Base-by-base conservation (phyloP, 305 asterid genomes). In the Coffea humblotiana region DNA sequence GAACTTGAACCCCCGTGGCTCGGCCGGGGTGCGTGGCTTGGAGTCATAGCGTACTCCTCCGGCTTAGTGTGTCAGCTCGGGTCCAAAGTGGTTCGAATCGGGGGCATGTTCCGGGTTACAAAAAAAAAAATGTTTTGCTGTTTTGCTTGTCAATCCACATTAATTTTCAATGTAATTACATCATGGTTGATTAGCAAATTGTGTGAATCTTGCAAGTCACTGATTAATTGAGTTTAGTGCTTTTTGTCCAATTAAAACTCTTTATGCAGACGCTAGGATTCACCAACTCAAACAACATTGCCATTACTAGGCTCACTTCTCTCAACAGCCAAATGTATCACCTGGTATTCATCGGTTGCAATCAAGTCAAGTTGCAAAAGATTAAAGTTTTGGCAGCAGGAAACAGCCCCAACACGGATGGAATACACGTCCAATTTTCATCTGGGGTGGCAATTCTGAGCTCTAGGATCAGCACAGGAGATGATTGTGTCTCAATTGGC, bases 331-430 rank as follows among this genome's bases (percentile, higher is more conserved):
- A 81, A 61, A 1, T 76, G 74, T 76, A 40, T 64, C 73, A 81
- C 80, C 49, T 81, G 14, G 80, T 81, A 6, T 70, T 81, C 67
- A 76, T 60, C 16, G 84, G 78, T 2, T 81, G 84, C 74, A 27
- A 60, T 8, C 71, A 81, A 11, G 74, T 76, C 60, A 81, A 25
- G 25, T 7, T 81, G 45, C 54, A 63, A 61, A 47, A 58, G n/a
- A 77, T 81, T 0, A 32, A 76, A 18, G 45, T 72, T 76, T 4
- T 15, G 80, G 84, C 84, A 7, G 47, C 73, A 40, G 80, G 81
- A 51, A 61, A 37, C 77, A 81, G 84, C 54, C 84, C 84, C 47
- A 81, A 81, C 74, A 81, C 84, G 19, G 84, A 81, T 23, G 84
- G 80, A 2, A 32, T 81, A n/a, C 84, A 81, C 47, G 84, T 81